A percentile compares a stretch with the other conserved stretches of the same genome.
phyloP scores from a whole-genome alignment of 2,329 filamentous ascomycete species.

The Beauveria asiatica region DNA sequence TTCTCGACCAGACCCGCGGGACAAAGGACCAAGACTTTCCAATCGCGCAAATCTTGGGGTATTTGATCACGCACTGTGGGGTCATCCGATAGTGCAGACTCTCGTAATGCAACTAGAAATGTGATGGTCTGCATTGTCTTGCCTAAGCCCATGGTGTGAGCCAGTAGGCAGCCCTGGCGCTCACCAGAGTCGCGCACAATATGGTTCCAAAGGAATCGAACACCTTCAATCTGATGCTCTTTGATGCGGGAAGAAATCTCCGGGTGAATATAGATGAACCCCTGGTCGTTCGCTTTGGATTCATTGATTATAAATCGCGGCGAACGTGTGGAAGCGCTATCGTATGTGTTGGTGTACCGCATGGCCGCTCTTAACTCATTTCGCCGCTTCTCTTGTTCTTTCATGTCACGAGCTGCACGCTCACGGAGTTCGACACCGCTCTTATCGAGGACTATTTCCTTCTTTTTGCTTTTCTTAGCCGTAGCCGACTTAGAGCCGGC shows the following conservation, averaged over 20 bases:
- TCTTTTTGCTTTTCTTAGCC: slow-evolving; percentile 11
- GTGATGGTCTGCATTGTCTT: slow-evolving; percentile 91
- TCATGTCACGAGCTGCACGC: slow-evolving; percentile 42
- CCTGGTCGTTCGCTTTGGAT: slow-evolving; percentile 46
- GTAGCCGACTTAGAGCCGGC: background rate
- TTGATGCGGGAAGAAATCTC: slow-evolving; percentile 61
- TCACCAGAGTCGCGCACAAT: slow-evolving; percentile 52
- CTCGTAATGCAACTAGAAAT: slow-evolving; percentile 64
- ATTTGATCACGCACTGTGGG: slow-evolving; percentile 54
- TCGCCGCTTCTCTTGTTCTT: slow-evolving; percentile 46
- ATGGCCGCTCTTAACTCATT: slow-evolving; percentile 37
- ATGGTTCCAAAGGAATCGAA: slow-evolving; percentile 85
- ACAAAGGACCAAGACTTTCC: slow-evolving; percentile 64
- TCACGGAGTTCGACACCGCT: slow-evolving; percentile 44
- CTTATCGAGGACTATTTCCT: slow-evolving; percentile 28
- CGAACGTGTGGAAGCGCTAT: slow-evolving; percentile 34
- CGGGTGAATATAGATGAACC: slow-evolving; percentile 55
- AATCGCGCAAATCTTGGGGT: slow-evolving; percentile 52
- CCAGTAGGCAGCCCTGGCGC: slow-evolving; percentile 69
- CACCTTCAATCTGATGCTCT: slow-evolving; percentile 69
- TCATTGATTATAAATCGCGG: slow-evolving; percentile 57
- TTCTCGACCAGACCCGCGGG: slow-evolving; percentile 70
- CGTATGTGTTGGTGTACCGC: slow-evolving; percentile 26
- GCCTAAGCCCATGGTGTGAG: slow-evolving; percentile 85
- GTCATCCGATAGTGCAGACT: slow-evolving; percentile 54